Conservation (phyloP, 176 grass and related monocot genomes). For the barley (Hordeum vulgare) region MorexV3_pseudomolecules_assembly NC_058521.1:247223616-247224115, state of each 20-base stretch:
- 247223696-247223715: no score
- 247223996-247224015: slow-evolving; percentile 65
- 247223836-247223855: neutral
- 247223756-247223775: slow-evolving; percentile 15
- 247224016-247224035: slow-evolving; percentile 70
- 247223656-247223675: no score
- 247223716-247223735: no score
- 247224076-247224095: neutral
- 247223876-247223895: slow-evolving; percentile 31
- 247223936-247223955: slow-evolving; percentile 7
- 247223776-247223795: neutral
- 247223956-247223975: slow-evolving; percentile 1
- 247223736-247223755: neutral
- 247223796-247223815: neutral
- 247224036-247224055: slow-evolving; percentile 84
- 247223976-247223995: neutral
- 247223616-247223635: no score
- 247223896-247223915: neutral
- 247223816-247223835: neutral
- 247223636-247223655: no score
- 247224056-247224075: neutral
- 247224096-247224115: neutral
- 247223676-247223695: no score
- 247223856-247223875: slow-evolving; percentile 20
- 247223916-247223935: neutral